These are phyloP conservation scores for Ophiobolus disseminans DNA, from an alignment of 2,329 filamentous ascomycete species.

Conservation along the genomic window DNA sequence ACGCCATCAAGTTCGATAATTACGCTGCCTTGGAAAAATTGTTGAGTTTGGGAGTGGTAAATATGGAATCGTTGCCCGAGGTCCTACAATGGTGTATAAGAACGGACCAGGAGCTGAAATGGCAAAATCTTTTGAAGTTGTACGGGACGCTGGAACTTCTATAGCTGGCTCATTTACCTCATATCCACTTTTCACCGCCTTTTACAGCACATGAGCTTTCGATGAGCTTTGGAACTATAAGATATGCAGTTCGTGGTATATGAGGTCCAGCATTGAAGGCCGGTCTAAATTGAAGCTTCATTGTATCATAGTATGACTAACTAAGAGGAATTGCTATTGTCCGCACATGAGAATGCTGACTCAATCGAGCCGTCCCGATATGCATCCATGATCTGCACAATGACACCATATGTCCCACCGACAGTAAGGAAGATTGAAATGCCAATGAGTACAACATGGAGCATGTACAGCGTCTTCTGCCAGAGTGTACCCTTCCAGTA, in stretches of 20 bases:
- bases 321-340: conserved; percentile 41
- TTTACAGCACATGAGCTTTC: too few species aligned
- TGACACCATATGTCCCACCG: conserved; percentile 59
- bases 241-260: too few species aligned
- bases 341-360: conserved; percentile 39
- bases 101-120: background rate
- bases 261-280: too few species aligned
- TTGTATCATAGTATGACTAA: background rate
- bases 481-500: conserved; percentile 48
- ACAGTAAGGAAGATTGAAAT: conserved; percentile 58
- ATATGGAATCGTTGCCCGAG: background rate
- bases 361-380: conserved; percentile 58
- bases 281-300: too few species aligned
- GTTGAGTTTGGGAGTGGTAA: background rate
- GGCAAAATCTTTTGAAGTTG: background rate
- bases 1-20: background rate
- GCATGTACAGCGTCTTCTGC: conserved; percentile 49
- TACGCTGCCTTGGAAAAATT: background rate
- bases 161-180: too few species aligned
- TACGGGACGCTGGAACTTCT: background rate
- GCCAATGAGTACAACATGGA: conserved; percentile 54
- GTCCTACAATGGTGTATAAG: background rate
- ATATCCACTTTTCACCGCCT: too few species aligned
- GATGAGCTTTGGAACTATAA: too few species aligned
- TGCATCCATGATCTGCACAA: conserved; percentile 60